These are phyloP conservation scores for Fistulifera solaris DNA, from an alignment of 108 stramenopile species.

Conservation along the genomic window DNA sequence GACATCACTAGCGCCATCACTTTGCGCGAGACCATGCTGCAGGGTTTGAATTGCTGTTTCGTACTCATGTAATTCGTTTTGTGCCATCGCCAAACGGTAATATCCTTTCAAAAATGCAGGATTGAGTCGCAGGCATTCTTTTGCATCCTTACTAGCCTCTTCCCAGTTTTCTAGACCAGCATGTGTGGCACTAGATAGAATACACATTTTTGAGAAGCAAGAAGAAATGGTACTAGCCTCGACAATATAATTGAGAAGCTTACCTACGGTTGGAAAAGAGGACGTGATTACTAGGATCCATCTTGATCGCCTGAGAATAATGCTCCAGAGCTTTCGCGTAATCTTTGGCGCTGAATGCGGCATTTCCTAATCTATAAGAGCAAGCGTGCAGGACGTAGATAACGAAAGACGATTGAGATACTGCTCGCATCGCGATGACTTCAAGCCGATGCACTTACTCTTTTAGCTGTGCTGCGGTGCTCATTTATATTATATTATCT, in stretches of 20 bases:
- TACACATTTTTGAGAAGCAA: neutral
- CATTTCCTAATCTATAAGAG: constrained; percentile 74
- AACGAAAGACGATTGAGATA: too few relatives aligned
- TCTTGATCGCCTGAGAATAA: constrained; percentile 83
- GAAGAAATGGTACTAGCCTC: neutral
- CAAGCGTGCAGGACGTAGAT: too few relatives aligned
- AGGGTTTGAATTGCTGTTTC: constrained; percentile 68
- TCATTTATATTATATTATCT: too few relatives aligned
- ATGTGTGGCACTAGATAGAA: constrained; percentile 61
- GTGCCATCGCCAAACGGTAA: constrained; percentile 82
- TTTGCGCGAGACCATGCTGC: constrained; percentile 70
- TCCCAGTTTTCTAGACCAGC: constrained; percentile 66
- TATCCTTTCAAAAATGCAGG: constrained; percentile 88
- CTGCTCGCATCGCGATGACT: too few relatives aligned
- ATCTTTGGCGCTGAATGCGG: constrained; percentile 68
- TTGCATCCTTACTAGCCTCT: constrained; percentile 68
- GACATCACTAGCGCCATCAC: constrained; percentile 69
- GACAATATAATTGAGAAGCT: too few relatives aligned
- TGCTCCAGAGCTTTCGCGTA: constrained; percentile 76
- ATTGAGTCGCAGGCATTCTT: constrained; percentile 81
- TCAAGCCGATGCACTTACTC: too few relatives aligned
- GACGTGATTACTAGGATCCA: constrained; percentile 81
- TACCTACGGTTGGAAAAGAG: constrained; percentile 89
- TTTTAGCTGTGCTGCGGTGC: too few relatives aligned
- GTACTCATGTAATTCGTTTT: constrained; percentile 65